A percentile compares a stretch with the other conserved stretches of the same genome.
These are phyloP conservation scores for Xylariaceae sp. DNA, from an alignment of 2,329 filamentous ascomycete genomes.

Conservation along the genomic window DNA sequence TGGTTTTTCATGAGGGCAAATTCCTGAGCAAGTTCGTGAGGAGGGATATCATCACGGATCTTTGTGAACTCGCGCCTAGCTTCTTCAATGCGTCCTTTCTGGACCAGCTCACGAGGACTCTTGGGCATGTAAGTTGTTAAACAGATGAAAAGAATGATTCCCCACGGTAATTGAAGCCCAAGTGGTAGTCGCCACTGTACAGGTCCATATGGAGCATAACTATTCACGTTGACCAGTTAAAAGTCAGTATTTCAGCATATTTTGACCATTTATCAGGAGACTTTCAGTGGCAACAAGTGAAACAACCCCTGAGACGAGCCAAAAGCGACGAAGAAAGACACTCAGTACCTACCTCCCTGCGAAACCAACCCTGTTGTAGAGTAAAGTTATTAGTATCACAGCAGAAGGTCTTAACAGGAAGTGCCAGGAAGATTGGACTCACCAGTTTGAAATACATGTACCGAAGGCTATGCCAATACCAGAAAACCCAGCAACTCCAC, in stretches of 20 bases:
- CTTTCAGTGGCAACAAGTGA: no score
- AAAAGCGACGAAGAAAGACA: no score
- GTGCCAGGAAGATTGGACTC: background rate
- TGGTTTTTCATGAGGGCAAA: conserved; percentile 51
- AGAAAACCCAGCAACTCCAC: conserved; percentile 49
- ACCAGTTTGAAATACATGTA: conserved; percentile 55
- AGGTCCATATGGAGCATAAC: conserved; percentile 48
- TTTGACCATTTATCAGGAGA: no score
- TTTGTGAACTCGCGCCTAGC: conserved; percentile 45
- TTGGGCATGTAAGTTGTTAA: conserved; percentile 53
- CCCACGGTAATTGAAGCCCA: conserved; percentile 53
- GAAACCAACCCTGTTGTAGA: background rate
- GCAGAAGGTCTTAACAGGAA: no score
- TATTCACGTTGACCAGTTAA: conserved; percentile 55
- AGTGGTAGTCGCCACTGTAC: conserved; percentile 54
- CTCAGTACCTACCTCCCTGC: no score
- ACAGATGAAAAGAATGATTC: conserved; percentile 50
- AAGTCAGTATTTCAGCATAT: conserved; percentile 52
- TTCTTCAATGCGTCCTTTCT: conserved; percentile 44
- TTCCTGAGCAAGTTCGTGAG: conserved; percentile 44
- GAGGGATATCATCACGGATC: conserved; percentile 43
- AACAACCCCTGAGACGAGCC: no score
- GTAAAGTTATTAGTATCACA: no score
- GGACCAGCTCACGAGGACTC: conserved; percentile 51
- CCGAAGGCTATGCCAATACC: conserved; percentile 53